phyloP scores from a whole-genome alignment of 2,329 filamentous ascomycete species.

The Epichloe glyceriae region DNA sequence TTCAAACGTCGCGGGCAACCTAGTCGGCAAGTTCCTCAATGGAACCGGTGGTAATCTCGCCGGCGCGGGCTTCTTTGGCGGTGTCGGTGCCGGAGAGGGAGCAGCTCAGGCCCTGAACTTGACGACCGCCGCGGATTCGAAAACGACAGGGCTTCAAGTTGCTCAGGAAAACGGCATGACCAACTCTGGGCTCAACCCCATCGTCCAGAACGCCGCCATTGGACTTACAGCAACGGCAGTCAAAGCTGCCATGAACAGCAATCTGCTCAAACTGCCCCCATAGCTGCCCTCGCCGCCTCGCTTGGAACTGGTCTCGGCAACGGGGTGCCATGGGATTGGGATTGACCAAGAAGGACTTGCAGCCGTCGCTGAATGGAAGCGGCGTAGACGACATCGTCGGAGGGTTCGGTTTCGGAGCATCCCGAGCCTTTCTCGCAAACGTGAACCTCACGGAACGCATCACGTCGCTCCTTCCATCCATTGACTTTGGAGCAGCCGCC shows the following conservation, averaged over 20 bases:
- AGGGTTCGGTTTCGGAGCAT: constrained; percentile 17
- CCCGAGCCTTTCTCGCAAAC: constrained; percentile 13
- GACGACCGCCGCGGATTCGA: constrained; percentile 7
- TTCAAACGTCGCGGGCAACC: neutral
- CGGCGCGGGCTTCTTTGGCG: constrained; percentile 13
- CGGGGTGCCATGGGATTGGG: constrained; percentile 13
- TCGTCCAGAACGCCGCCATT: constrained; percentile 17
- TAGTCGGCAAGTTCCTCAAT: constrained; percentile 3
- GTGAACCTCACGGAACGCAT: constrained; percentile 10
- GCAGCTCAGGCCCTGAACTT: constrained; percentile 13
- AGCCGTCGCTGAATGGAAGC: constrained; percentile 10
- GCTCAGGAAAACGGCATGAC: constrained; percentile 17
- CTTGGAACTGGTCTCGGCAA: constrained; percentile 13
- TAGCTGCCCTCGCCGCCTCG: constrained; percentile 9
- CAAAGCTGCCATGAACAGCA: constrained; percentile 11
- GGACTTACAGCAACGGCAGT: constrained; percentile 17
- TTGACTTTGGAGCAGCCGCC: constrained; percentile 3
- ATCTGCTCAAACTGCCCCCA: constrained; percentile 8
- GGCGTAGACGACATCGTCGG: constrained; percentile 12
- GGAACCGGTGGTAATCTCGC: constrained; percentile 4
- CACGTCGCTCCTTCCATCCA: constrained; percentile 3
- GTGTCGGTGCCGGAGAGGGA: constrained; percentile 14
- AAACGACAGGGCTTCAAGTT: constrained; percentile 9
- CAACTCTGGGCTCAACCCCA: constrained; percentile 16
- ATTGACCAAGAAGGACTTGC: constrained; percentile 7